Evolutionary conservation across 768 basidiomycete genomes (phyloP), one percentile per base, ranked within the genome.

Genomic region (Tricholoma saponaceum): DNA sequence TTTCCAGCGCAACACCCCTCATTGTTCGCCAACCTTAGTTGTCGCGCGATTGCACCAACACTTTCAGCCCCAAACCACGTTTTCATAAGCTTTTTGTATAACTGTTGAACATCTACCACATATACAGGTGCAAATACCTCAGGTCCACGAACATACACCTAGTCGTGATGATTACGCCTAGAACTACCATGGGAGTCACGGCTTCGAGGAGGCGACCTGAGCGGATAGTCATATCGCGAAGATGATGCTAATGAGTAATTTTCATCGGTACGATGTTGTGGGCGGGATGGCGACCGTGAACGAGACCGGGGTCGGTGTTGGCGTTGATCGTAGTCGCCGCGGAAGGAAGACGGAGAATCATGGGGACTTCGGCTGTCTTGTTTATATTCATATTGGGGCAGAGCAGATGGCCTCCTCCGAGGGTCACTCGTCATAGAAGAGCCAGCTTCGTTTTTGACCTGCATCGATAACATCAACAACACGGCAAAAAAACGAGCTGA

Each of bases 1-100:
- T 82, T 80, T 0, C 81, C 82, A 8, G 81, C 80, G 65, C 80
- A 82, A 61, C 74, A 74, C 8, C 69, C 71, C 22, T 66, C 56
- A n/a, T 65, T 68, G 30, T 73, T 67, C 0, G 68, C 61, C 60
- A 77, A 56, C 22, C 65, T 44, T 9, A 83, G 52, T 6, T 64
- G 60, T 20, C 65, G 69, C 25, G 76, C 76, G 10, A 76, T 74
- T 3, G 58, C 56, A 6, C 69, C 69, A 0, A 70, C 63, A 28
- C 41, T 60, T 16, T 61, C 61, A 0, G 64, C 55, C 4, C 62
- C 65, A 18, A 61, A 55, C 0, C 51, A 51, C 7, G 62, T 65
- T 47, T 74, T 67, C 76, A 79, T 79, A 16, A 82, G 59, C 25
- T 69, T 71, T 9, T 44, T 47, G 49, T 75, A 77, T 8, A 80